Percentiles rank a stretch among this genome's conserved stretches.
These are phyloP conservation scores for Obelidium mucronatum DNA, from an alignment of 192 early-diverging fungal species.

Conservation along the genomic window DNA sequence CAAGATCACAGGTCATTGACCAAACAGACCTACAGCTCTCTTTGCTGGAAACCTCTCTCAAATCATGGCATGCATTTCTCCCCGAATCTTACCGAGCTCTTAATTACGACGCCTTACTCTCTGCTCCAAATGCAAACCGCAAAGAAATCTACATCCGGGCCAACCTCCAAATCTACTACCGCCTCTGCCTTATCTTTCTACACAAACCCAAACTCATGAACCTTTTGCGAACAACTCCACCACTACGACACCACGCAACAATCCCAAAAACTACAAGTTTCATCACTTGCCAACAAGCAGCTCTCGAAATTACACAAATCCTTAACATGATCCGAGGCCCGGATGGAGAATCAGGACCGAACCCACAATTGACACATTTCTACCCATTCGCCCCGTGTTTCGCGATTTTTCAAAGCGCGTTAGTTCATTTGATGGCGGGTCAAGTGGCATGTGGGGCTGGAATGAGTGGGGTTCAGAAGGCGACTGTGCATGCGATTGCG, in stretches of 20 bases:
- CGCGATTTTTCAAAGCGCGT: constrained; percentile 13
- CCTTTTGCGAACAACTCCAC: constrained; percentile 22
- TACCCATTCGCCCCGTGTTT: constrained; percentile 3
- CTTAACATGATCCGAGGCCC: neutral
- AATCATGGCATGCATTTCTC: constrained; percentile 46
- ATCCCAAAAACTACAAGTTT: neutral
- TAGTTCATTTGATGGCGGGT: constrained; percentile 13
- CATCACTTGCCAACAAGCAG: neutral
- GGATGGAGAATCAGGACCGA: neutral
- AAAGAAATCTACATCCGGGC: neutral
- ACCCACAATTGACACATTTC: neutral
- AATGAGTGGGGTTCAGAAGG: neutral
- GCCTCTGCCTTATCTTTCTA: constrained; percentile 48
- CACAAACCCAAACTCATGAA: constrained; percentile 52
- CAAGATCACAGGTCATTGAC: too few relatives aligned
- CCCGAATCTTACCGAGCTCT: constrained; percentile 33
- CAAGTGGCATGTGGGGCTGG: constrained; percentile 10
- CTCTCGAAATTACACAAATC: neutral
- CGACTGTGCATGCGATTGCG: neutral
- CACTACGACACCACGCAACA: neutral
- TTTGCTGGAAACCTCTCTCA: constrained; percentile 45
- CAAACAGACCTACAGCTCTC: constrained; percentile 44
- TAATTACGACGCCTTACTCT: neutral
- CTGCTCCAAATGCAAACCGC: neutral
- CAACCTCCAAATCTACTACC: constrained; percentile 49